These are phyloP conservation scores for Tranzscheliella williamsii DNA, from an alignment of 1,284 basidiomycete genomes.

Conservation along the genomic window DNA sequence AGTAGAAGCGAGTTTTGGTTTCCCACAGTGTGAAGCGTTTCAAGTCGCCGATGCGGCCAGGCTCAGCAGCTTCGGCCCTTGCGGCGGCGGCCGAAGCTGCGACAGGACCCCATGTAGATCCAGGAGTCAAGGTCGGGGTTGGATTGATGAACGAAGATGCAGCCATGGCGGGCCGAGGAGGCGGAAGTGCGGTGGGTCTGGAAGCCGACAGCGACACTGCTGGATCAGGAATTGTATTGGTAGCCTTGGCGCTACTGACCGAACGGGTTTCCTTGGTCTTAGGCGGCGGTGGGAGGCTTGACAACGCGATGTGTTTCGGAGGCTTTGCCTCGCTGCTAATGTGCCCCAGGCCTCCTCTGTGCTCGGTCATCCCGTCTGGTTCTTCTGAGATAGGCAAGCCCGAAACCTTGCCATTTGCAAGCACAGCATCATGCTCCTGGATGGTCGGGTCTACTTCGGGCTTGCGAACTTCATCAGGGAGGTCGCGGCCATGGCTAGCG, in stretches of 20 bases:
- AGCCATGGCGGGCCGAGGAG: slow-evolving; percentile 28
- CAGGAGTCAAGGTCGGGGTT: slow-evolving; percentile 30
- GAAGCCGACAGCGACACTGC: slow-evolving; percentile 27
- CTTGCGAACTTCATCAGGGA: too few species aligned
- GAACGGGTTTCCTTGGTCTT: slow-evolving; percentile 21
- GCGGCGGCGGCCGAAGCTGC: slow-evolving; percentile 34
- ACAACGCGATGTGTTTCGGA: neutral
- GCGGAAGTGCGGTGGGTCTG: slow-evolving; percentile 30
- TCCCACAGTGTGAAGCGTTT: slow-evolving; percentile 59
- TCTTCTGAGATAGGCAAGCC: neutral
- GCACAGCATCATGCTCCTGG: too few species aligned
- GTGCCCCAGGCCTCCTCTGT: too few species aligned
- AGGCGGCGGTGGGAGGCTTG: neutral
- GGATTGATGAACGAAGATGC: slow-evolving; percentile 36
- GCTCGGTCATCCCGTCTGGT: neutral
- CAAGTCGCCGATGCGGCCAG: slow-evolving; percentile 44
- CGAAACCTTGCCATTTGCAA: neutral
- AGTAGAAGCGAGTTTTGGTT: slow-evolving; percentile 56
- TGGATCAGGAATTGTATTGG: slow-evolving; percentile 36
- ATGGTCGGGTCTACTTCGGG: too few species aligned
- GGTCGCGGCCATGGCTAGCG: too few species aligned
- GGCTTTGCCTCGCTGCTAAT: too few species aligned
- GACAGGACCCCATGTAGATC: slow-evolving; percentile 33
- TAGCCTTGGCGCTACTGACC: slow-evolving; percentile 12
- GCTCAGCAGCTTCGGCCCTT: slow-evolving; percentile 33